Evolutionary conservation across 2,329 filamentous ascomycete species (phyloP).

Genomic region (Helminthosporium solani): DNA sequence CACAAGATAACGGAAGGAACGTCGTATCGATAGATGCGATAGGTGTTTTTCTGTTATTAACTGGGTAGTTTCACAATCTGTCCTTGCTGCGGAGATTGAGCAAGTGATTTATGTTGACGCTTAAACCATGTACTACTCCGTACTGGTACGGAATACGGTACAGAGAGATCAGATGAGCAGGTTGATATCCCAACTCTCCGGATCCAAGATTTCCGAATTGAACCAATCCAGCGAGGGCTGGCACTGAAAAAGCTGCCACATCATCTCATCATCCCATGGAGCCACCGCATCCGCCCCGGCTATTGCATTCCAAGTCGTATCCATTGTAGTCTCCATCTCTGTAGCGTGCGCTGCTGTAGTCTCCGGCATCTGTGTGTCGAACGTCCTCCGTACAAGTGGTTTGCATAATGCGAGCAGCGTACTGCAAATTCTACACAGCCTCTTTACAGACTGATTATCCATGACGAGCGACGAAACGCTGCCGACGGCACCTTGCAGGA

Average conservation of each 20-base stretch:
- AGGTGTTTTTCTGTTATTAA: not conserved
- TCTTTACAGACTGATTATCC: slow-evolving; percentile 33
- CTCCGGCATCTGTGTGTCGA: not conserved
- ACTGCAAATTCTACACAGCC: slow-evolving; percentile 29
- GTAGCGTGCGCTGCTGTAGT: not conserved
- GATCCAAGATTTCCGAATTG: slow-evolving; percentile 34
- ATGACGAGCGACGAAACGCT: slow-evolving; percentile 28
- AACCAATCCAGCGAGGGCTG: slow-evolving; percentile 40
- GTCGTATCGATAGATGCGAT: too few species aligned
- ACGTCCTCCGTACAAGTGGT: slow-evolving; percentile 18
- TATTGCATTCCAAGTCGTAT: not conserved
- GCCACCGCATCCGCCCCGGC: not conserved
- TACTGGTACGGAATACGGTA: not conserved
- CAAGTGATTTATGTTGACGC: too few species aligned
- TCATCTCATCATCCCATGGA: slow-evolving; percentile 37
- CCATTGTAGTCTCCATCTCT: not conserved
- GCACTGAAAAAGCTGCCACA: slow-evolving; percentile 37
- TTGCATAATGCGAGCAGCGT: slow-evolving; percentile 33
- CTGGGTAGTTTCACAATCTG: too few species aligned
- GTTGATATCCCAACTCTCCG: slow-evolving; percentile 17
- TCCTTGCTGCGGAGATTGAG: too few species aligned
- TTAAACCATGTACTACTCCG: too few species aligned
- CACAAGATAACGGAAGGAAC: slow-evolving; percentile 1
- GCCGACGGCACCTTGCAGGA: slow-evolving; percentile 32
- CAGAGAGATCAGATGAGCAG: not conserved